Conservation (phyloP, 345 rosid species). For the Trapa bicornis region DNA sequence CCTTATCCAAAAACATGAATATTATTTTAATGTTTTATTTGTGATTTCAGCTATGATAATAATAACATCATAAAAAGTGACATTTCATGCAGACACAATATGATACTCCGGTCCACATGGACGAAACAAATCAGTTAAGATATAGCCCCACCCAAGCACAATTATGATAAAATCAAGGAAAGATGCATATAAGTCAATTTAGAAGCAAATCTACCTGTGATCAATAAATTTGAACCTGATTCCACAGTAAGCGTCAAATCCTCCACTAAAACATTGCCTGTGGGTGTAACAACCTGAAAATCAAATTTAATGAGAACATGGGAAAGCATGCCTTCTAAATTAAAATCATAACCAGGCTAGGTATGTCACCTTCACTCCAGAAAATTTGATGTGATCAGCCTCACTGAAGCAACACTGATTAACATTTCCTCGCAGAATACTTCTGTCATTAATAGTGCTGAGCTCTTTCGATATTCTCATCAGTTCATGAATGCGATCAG, state of each 20-base stretch:
- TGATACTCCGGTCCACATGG: neutral
- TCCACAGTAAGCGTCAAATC: conserved; percentile 79
- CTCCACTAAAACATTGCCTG: conserved; percentile 81
- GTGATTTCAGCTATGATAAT: too few species aligned
- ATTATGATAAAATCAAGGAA: neutral
- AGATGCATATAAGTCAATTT: neutral
- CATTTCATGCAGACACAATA: neutral
- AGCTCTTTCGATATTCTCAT: conserved; percentile 78
- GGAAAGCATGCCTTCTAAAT: neutral
- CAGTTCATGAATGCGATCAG: conserved; percentile 91
- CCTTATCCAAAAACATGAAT: too few species aligned
- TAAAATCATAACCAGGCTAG: neutral
- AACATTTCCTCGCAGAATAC: conserved; percentile 53
- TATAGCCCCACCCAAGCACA: neutral
- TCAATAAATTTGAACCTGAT: conserved; percentile 89
- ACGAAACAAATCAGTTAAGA: neutral
- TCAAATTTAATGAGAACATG: conserved; percentile 3
- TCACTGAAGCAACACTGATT: conserved; percentile 68
- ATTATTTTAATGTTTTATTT: too few species aligned
- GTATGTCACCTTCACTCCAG: conserved; percentile 62
- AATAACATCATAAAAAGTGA: too few species aligned
- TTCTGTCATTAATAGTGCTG: conserved; percentile 39
- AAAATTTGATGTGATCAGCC: conserved; percentile 83
- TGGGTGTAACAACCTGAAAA: conserved; percentile 91
- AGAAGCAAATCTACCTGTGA: conserved; percentile 59